Percentiles rank a stretch among this genome's conserved stretches.
Evolutionary conservation across 1,139 yeast genomes (phyloP).

Genomic region (Suhomyces yuchorum): DNA sequence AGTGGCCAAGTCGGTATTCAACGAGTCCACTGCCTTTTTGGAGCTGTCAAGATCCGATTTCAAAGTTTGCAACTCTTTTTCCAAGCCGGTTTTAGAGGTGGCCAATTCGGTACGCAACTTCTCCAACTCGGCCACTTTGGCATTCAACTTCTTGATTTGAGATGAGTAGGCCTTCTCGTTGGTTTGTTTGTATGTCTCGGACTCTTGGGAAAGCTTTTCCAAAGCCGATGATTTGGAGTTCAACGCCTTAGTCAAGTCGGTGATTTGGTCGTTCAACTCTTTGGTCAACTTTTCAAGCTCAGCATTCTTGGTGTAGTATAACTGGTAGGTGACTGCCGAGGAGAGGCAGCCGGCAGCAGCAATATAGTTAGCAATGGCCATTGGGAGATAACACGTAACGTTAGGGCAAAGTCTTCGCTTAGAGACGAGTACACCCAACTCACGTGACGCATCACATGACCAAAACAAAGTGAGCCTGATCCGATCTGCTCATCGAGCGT

Average conservation of each 20-base stretch:
- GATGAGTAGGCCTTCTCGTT: conserved; percentile 12
- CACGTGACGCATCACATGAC: conserved; percentile 2
- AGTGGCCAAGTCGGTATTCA: conserved; percentile 12
- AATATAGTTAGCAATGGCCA: conserved; percentile 22
- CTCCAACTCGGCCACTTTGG: conserved; percentile 15
- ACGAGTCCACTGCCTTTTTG: conserved; percentile 6
- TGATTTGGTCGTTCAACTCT: conserved; percentile 19
- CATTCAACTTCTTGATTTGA: conserved; percentile 10
- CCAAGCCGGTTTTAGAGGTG: conserved; percentile 13
- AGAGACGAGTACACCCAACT: not conserved
- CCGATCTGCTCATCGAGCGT: conserved; percentile 1
- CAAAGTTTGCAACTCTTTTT: conserved; percentile 11
- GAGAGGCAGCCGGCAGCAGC: conserved; percentile 31
- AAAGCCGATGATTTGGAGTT: conserved; percentile 17
- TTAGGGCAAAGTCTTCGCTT: not conserved
- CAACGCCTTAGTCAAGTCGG: conserved; percentile 15
- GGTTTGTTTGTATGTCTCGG: conserved; percentile 8
- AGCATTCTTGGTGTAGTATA: conserved; percentile 28
- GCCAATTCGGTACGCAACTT: conserved; percentile 12
- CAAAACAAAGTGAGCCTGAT: not conserved
- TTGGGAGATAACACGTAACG: conserved; percentile 6
- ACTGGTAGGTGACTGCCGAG: conserved; percentile 27
- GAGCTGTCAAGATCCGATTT: conserved; percentile 7
- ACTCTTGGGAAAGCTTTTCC: conserved; percentile 9
- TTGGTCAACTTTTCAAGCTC: conserved; percentile 22